Percentiles rank a stretch among this genome's conserved stretches.
Conservation (phyloP, 352 stramenopile species). For the Phytophthora hybrid region DNA sequence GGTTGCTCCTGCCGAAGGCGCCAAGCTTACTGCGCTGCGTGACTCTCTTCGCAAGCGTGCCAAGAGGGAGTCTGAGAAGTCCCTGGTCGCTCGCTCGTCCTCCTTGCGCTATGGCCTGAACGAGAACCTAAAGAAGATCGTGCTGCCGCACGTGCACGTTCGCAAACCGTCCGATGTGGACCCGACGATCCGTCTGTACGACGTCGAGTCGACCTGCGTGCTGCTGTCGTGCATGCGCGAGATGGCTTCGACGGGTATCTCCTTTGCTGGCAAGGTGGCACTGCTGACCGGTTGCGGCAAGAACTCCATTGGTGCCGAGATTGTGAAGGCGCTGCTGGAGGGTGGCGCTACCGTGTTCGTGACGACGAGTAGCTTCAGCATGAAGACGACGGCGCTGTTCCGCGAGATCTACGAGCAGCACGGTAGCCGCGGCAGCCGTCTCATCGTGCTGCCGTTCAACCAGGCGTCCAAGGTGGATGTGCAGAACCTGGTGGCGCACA, state of each 20-base stretch:
- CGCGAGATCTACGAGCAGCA: slow-evolving; percentile 88
- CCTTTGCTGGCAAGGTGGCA: slow-evolving; percentile 87
- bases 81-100: slow-evolving; percentile 56
- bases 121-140: slow-evolving; percentile 73
- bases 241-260: slow-evolving; percentile 85
- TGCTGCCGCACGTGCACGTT: slow-evolving; percentile 80
- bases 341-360: slow-evolving; percentile 87
- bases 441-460: slow-evolving; percentile 89
- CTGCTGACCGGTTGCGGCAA: slow-evolving; percentile 87
- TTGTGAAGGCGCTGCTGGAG: slow-evolving; percentile 87
- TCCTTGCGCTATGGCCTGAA: slow-evolving; percentile 59
- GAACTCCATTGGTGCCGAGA: slow-evolving; percentile 87
- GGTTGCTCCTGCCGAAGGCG: too few relatives aligned
- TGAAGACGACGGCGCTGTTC: slow-evolving; percentile 66
- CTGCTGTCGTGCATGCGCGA: slow-evolving; percentile 86
- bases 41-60: slow-evolving; percentile 5
- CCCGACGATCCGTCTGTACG: slow-evolving; percentile 82
- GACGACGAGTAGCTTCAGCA: slow-evolving; percentile 84
- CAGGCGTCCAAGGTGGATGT: slow-evolving; percentile 86
- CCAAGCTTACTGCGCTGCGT: too few relatives aligned
- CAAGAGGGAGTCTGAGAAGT: slow-evolving; percentile 39
- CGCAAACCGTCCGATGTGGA: slow-evolving; percentile 79
- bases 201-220: slow-evolving; percentile 83
- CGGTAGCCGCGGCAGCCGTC: slow-evolving; percentile 77
- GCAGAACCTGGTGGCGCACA: slow-evolving; percentile 72